These are phyloP conservation scores for Brassica nigra DNA, from an alignment of 345 rosid genomes.

Conservation along the genomic window DNA sequence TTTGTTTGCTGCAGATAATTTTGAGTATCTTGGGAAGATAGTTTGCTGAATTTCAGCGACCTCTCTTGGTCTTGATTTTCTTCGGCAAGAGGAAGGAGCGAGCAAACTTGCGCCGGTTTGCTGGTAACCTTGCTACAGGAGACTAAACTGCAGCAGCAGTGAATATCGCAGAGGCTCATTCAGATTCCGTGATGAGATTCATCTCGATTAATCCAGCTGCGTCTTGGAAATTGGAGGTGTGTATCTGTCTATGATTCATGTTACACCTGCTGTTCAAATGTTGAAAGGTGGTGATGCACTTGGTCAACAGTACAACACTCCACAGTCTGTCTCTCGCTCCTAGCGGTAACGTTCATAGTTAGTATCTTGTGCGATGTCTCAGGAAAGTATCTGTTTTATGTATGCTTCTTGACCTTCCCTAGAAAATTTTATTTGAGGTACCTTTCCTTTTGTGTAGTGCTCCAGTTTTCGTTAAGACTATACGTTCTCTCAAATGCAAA, in stretches of 20 bases:
- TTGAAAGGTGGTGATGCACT: constrained; percentile 84
- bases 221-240: constrained; percentile 85
- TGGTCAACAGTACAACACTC: constrained; percentile 94
- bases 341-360: constrained; percentile 26
- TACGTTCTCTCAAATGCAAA: neutral
- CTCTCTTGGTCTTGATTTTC: neutral
- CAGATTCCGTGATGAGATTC: constrained; percentile 94
- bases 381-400: neutral
- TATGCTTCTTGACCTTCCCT: neutral
- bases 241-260: constrained; percentile 86
- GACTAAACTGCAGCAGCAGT: constrained; percentile 93
- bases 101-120: constrained; percentile 17
- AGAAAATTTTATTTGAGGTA: neutral
- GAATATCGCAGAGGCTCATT: constrained; percentile 91
- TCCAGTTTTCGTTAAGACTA: neutral
- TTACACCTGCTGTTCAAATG: constrained; percentile 97
- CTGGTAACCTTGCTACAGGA: constrained; percentile 92
- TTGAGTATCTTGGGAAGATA: neutral
- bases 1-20: neutral
- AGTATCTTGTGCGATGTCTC: neutral
- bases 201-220: constrained; percentile 85
- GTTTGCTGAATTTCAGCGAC: neutral
- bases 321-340: constrained; percentile 65
- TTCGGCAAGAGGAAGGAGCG: neutral
- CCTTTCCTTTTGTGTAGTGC: neutral